A percentile compares a stretch with the other conserved stretches of the same genome.
Evolutionary conservation across 768 basidiomycete genomes (phyloP).

Genomic region (Symmetrospora coprosmae): DNA sequence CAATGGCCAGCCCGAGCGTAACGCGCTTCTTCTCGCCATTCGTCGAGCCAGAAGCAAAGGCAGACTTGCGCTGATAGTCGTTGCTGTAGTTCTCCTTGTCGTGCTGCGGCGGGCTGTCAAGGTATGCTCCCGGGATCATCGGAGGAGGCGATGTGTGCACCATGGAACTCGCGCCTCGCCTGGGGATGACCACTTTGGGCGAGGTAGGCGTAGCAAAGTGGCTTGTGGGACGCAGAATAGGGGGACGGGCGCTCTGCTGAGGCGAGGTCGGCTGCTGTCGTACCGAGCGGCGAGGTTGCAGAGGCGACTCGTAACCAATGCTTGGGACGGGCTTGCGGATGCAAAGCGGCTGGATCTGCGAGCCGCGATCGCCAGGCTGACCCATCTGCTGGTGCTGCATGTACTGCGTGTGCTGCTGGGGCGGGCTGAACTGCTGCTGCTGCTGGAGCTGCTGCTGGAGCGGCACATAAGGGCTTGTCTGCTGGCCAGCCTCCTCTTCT

Average conservation of each 20-base stretch:
- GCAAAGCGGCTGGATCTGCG: not conserved
- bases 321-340: slow-evolving; percentile 7
- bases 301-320: not conserved
- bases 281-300: slow-evolving; percentile 5
- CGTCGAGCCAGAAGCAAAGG: not conserved
- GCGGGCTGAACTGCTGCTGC: not conserved
- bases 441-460: slow-evolving; percentile 5
- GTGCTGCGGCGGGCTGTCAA: not conserved
- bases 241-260: not conserved
- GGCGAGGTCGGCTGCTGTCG: slow-evolving; percentile 12
- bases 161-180: slow-evolving; percentile 7
- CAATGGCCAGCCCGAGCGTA: slow-evolving; percentile 19
- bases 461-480: not conserved
- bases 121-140: slow-evolving; percentile 2
- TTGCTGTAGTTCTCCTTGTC: slow-evolving; percentile 25
- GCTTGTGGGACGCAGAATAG: slow-evolving; percentile 15
- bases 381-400: no score
- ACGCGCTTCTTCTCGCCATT: slow-evolving; percentile 10
- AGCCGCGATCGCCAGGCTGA: not conserved
- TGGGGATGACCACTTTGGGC: not conserved
- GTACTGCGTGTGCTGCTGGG: no score
- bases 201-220: slow-evolving; percentile 10
- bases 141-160: slow-evolving; percentile 5
- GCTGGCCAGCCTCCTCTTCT: slow-evolving; percentile 31
- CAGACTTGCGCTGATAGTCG: not conserved